These are phyloP conservation scores for Platanus orientalis DNA, from an alignment of 164 flowering plant species.

Conservation along the genomic window DNA sequence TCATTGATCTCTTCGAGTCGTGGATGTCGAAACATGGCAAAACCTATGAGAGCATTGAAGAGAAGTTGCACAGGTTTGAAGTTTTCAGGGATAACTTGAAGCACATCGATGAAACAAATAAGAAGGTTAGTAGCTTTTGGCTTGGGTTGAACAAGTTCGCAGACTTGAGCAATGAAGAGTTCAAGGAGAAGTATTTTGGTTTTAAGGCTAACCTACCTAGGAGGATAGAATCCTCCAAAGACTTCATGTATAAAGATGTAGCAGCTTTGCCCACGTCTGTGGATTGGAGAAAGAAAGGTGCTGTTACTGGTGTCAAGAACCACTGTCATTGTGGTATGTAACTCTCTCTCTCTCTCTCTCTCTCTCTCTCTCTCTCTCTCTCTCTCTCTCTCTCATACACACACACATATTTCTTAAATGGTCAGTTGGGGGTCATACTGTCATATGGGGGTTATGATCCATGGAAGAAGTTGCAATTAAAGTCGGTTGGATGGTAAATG, in stretches of 20 bases:
- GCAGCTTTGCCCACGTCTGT: constrained; percentile 60
- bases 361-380: too few relatives aligned
- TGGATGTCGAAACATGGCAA: constrained; percentile 67
- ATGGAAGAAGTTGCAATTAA: too few relatives aligned
- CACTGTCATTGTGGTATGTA: constrained; percentile 78
- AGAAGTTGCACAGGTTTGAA: constrained; percentile 64
- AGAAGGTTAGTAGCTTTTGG: constrained; percentile 58
- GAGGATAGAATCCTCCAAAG: constrained; percentile 23
- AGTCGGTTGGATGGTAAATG: too few relatives aligned
- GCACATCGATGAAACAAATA: constrained; percentile 72
- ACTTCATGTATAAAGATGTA: constrained; percentile 37
- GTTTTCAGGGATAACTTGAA: constrained; percentile 70
- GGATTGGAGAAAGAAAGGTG: constrained; percentile 91
- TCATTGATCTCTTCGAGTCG: constrained; percentile 60
- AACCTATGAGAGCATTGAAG: constrained; percentile 50
- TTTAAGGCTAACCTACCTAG: constrained; percentile 28
- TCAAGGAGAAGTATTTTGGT: constrained; percentile 56
- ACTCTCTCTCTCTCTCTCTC: too few relatives aligned
- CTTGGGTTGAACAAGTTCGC: constrained; percentile 78
- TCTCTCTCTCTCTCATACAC: not conserved
- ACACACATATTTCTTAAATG: too few relatives aligned
- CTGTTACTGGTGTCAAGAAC: constrained; percentile 70
- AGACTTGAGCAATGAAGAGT: constrained; percentile 75
- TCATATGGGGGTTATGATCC: too few relatives aligned
- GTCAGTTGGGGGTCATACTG: too few relatives aligned